Evolutionary conservation across 139 green algal species (phyloP).

Genomic region (Edaphochlamys debaryana): DNA sequence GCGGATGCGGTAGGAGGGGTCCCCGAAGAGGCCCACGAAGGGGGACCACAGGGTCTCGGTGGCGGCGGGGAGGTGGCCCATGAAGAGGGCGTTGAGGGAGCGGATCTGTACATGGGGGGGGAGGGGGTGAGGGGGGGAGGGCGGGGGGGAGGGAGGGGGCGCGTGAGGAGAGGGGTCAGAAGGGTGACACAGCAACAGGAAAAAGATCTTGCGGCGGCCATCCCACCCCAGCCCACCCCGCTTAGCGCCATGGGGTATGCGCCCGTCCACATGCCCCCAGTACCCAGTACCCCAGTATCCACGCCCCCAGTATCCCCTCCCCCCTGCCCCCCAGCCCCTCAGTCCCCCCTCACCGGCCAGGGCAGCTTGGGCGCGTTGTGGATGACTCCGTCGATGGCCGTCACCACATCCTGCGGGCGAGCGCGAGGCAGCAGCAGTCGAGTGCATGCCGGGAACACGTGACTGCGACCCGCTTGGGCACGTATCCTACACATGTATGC

Average conservation of each 20-base stretch:
- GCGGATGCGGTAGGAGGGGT: constrained; percentile 11
- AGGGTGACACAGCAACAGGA: no score
- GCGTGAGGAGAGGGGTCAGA: not conserved
- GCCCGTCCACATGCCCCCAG: no score
- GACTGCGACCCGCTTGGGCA: no score
- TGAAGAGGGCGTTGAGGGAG: not conserved
- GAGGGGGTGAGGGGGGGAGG: not conserved
- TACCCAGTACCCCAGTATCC: no score
- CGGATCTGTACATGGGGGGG: not conserved
- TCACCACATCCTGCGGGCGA: constrained; percentile 35
- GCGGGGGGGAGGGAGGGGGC: not conserved
- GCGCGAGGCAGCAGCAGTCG: no score
- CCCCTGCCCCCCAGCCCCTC: not conserved
- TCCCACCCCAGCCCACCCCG: no score
- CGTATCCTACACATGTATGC: no score
- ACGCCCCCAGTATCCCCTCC: no score
- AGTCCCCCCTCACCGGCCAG: not conserved
- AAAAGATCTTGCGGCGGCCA: no score
- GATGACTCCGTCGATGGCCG: not conserved
- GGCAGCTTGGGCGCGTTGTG: constrained; percentile 39
- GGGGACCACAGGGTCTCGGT: constrained; percentile 19
- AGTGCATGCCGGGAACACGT: no score
- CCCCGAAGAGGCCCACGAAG: not conserved
- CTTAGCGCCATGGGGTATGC: no score
- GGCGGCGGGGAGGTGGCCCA: constrained; percentile 24